Evolutionary conservation across 2,329 filamentous ascomycete species (phyloP), one percentile per base, ranked within the genome.

Genomic region (Diaporthe sp.): DNA sequence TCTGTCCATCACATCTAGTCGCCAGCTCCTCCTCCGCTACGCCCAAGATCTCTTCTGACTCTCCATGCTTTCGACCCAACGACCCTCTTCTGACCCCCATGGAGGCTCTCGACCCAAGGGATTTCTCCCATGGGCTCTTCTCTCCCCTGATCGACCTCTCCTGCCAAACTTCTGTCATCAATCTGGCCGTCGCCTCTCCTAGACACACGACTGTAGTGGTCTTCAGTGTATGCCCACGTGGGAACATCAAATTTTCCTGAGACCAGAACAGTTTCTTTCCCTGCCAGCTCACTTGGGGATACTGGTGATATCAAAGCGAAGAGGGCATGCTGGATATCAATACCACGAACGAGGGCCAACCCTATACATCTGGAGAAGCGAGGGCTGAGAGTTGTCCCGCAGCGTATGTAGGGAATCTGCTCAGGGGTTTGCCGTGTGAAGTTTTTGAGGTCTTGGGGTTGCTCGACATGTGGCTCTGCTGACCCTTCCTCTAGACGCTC

Each of bases 301-400:
- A 92, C 84, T 0, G 94, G 93, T 0, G 92, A 93, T 2, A 95
- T 80, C 1, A 96, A 79, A 74, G 95, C 92, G 4, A 96, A 82
- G 8, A 85, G 80, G 4, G 86, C 84, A 0, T 83, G 85, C 30
- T 82, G 80, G 0, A 83, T 79, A 79, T 96, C 92, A 73, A 96
- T 90, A 6, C 91, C 93, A 1, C 93, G 89, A n/a, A 97, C 82
- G 12, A 96, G 85, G 0, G 89, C 93, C 2, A 94, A 84, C 2
- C 93, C 93, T 5, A 94, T 81, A 19, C 89, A 86, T 30, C 85
- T 85, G 0, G 90, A 93, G 78, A 88, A 85, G 37, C 80, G 82
- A 0, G 94, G 93, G 77, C 93, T 86, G 0, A 94, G 86, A 0
- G 87, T 84, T n/a, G 88, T 86, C 32, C 86, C 82, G 1, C 86